These are phyloP conservation scores for Poa annua DNA, from an alignment of 176 grass and related monocot genomes.

Conservation along the genomic window DNA sequence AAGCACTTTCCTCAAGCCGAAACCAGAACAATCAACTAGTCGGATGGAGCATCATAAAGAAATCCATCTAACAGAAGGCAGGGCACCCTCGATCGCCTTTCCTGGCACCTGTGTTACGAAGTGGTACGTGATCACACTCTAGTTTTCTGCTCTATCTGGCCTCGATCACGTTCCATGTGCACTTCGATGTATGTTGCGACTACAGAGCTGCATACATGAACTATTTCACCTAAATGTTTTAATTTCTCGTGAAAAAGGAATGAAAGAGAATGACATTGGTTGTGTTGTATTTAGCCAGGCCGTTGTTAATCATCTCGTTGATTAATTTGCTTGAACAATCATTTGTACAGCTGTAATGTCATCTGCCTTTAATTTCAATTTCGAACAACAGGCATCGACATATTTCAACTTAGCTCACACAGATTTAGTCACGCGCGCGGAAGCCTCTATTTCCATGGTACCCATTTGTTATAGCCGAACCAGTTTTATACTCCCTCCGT, in stretches of 20 bases:
- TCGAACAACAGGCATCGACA: not conserved
- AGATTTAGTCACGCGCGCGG: slow-evolving; percentile 20
- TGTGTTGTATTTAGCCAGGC: not conserved
- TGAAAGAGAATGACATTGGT: too few relatives aligned
- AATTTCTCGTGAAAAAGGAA: not conserved
- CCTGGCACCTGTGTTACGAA: too few relatives aligned
- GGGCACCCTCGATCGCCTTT: too few relatives aligned
- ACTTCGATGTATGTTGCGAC: too few relatives aligned
- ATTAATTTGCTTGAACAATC: too few relatives aligned
- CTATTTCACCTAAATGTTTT: not conserved
- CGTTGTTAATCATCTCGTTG: not conserved
- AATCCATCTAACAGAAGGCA: too few relatives aligned
- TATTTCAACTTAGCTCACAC: not conserved
- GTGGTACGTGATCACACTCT: too few relatives aligned
- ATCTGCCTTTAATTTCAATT: not conserved
- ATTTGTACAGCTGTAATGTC: not conserved
- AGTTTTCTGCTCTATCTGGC: too few relatives aligned
- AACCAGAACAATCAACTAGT: too few relatives aligned
- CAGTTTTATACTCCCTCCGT: not conserved
- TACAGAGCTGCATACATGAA: not conserved
- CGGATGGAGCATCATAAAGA: too few relatives aligned
- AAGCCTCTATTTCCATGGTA: not conserved
- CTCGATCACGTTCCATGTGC: too few relatives aligned
- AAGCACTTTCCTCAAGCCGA: too few relatives aligned
- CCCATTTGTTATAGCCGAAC: not conserved